Evolutionary conservation across 2,329 filamentous ascomycete species (phyloP), one percentile per base, ranked within the genome.

Genomic region (Amylocarpus encephaloides): DNA sequence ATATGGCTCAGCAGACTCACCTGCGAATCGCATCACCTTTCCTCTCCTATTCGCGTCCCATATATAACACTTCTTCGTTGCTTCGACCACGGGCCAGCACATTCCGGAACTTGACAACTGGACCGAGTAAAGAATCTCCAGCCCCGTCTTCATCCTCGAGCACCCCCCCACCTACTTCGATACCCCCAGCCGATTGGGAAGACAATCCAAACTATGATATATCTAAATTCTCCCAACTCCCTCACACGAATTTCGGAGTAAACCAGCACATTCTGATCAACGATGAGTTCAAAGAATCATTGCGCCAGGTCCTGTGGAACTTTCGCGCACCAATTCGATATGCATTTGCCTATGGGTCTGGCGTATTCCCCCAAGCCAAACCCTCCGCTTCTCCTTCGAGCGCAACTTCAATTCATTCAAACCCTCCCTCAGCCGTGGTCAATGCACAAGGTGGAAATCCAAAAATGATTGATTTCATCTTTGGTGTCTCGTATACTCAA

Each of bases 391-490:
- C 53, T 68, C 72, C 53, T 72, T 83, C 45, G 73, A 80, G 75
- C 72, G 57, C 74, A 69, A 52, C 62, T 13, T 80, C 83, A 16
- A 80, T 91, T 19, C 92, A 97, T 64, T 85, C 91, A 6, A 84
- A 90, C 54, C 84, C 92, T 1, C 88, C 90, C 1, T 75, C 82
- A 46, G 88, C 88, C 1, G 83, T 97, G 6, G 75, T 86, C 58
- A 88, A 89, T 59, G 87, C 90, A 59, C 92, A 97, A 68, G 84
- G 88, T 62, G 88, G 88, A 29, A 83, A 83, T 1, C 89, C 89
- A 11, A 96, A 96, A 72, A 95, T 97, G 84, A 95, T 98, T 57
- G 93, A 98, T 70, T 95, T 98, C 67, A 94, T 98, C 59, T 93
- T 98, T 66, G 93, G 92, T 22, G 92, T 97, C 10, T 88, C 88